Base-by-base conservation (phyloP, 495 filamentous ascomycete species). In the Podospora australis region DNA sequence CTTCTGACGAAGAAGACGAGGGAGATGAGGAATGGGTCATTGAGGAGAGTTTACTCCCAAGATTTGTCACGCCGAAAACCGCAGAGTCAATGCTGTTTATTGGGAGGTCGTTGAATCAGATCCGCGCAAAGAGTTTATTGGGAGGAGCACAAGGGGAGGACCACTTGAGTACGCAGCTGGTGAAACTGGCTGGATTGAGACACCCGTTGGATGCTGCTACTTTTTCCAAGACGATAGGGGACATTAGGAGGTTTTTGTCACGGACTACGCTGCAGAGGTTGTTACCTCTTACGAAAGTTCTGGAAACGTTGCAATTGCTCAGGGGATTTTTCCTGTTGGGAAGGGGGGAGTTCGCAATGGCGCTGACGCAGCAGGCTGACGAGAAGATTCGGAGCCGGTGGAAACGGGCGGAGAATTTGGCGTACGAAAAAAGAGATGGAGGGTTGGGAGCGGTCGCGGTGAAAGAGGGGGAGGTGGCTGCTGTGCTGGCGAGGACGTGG, bases 11-110 rank as follows among this genome's bases (percentile, higher is more conserved):
- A 35, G 49, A 35, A 4, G 25, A n/a, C 23, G 39, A 43, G n/a
- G 46, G 25, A 10, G 34, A 44, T 7, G 52, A 24, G 11, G 66
- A 73, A 48, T 35, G 22, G 17, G 48, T 23, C 41, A 45, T 49
- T 53, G 74, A 57, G 46, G 48, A 48, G 28, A 61, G 67, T 2
- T 64, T 92, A 19, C 64, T 91, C 8, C 92, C 92, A 1, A 77
- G 74, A 16, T 95, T 95, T 55, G 89, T 96, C 9, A 79, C 84
- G 5, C 55, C 74, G 2, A 68, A 80, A 11, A 86, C 89, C 3
- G 90, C 88, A 21, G 73, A 78, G 7, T 95, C 89, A 7, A 86
- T 96, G 56, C 62, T 96, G 3, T 96, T 96, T 62, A 87, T 98
- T 50, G 92, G 92, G 1, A 84, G 84, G 50, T 91, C 87, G 0